Percentiles rank a stretch among this genome's conserved stretches.
Conservation (phyloP, 2,329 filamentous ascomycete species). For the Knoxdaviesia capensis region DNA sequence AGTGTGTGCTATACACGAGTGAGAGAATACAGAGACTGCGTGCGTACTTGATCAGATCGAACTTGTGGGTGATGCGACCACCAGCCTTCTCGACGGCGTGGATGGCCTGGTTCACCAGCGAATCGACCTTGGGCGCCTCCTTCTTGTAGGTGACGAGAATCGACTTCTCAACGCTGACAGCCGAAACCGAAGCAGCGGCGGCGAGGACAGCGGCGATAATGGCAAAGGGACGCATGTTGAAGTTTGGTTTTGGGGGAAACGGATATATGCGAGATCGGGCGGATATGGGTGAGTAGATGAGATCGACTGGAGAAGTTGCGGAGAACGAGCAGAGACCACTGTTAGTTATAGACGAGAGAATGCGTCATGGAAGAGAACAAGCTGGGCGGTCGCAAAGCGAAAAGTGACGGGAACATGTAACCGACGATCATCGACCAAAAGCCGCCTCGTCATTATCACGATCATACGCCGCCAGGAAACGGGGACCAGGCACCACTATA, state of each 20-base stretch:
- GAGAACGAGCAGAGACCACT: background rate
- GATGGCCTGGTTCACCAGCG: conserved; percentile 51
- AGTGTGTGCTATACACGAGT: background rate
- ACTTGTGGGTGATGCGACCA: conserved; percentile 63
- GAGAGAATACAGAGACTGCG: background rate
- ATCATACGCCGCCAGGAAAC: no score
- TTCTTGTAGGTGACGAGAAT: conserved; percentile 66
- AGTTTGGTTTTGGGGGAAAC: conserved; percentile 2
- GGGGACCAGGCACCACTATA: no score
- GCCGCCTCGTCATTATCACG: no score
- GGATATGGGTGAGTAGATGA: background rate
- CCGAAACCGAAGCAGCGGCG: conserved; percentile 35
- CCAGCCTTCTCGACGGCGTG: conserved; percentile 47
- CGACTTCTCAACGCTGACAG: conserved; percentile 46
- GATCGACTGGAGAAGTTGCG: background rate
- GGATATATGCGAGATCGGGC: background rate
- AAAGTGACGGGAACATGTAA: no score
- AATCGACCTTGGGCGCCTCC: conserved; percentile 39
- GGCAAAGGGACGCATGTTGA: conserved; percentile 42
- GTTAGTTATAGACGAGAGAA: no score
- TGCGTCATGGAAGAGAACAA: no score
- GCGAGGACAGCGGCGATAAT: conserved; percentile 34
- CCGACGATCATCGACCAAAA: no score
- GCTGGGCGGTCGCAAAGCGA: no score
- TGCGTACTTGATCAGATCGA: conserved; percentile 44